phyloP scores from a whole-genome alignment of 305 asterid species.

The Lippia alba region DNA sequence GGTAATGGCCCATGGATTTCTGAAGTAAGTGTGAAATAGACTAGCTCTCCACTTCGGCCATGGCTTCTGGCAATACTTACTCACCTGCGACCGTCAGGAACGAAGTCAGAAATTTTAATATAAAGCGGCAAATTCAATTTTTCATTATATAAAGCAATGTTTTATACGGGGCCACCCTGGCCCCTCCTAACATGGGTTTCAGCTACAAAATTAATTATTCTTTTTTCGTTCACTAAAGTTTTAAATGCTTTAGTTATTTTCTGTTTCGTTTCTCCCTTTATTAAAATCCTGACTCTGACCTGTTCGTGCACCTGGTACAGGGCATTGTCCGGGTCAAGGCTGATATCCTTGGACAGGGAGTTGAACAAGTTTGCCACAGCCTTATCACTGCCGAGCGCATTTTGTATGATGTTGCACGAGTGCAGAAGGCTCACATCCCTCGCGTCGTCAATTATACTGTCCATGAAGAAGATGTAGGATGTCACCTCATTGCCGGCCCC shows the following conservation, averaged over 20 bases:
- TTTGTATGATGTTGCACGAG: constrained; percentile 42
- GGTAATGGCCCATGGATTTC: constrained; percentile 53
- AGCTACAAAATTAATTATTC: too few relatives aligned
- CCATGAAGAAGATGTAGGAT: constrained; percentile 59
- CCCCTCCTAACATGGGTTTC: too few relatives aligned
- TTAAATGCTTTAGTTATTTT: too few relatives aligned
- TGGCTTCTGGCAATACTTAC: constrained; percentile 45
- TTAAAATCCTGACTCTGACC: constrained; percentile 19
- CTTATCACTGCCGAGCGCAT: constrained; percentile 49
- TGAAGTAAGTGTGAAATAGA: constrained; percentile 49
- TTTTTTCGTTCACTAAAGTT: too few relatives aligned
- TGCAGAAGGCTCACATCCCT: constrained; percentile 55
- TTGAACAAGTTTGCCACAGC: constrained; percentile 59
- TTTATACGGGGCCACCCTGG: too few relatives aligned
- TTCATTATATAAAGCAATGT: too few relatives aligned
- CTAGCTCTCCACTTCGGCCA: constrained; percentile 53
- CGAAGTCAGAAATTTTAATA: neutral
- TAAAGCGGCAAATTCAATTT: too few relatives aligned
- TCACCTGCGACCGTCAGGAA: neutral
- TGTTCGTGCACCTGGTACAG: constrained; percentile 41
- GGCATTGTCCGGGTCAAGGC: constrained; percentile 51
- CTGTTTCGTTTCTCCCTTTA: too few relatives aligned
- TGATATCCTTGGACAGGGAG: constrained; percentile 50
- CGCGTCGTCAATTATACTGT: constrained; percentile 51
- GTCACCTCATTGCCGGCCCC: constrained; percentile 54